Evolutionary conservation across 2,329 filamentous ascomycete species (phyloP), one percentile per base, ranked within the genome.

Genomic region (Aspergillus intermedius): DNA sequence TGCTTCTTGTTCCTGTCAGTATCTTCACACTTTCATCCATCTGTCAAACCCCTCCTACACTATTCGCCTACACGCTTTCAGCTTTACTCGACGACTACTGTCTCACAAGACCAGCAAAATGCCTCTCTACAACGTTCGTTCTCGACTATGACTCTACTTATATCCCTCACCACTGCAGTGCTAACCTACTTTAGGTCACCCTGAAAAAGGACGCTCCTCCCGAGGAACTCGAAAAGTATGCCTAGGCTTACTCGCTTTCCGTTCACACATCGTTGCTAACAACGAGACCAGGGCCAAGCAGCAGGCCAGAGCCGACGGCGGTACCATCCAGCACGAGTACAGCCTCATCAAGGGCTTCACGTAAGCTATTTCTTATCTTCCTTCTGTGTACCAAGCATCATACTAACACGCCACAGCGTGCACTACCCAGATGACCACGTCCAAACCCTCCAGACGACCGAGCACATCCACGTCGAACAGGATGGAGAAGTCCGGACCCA

Each of bases 261-360:
- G 22, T 30, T 21, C 22, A 28, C 32, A 25, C 15, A 19, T 12
- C 37, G 9, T 19, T 32, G 25, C 52, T 64, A 43, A 63, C 25
- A 15, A 34, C 9, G 13, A 22, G 42, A 12, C 30, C 60, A 90
- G 87, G 46, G 86, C 87, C 52, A 95, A 95, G 82, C 74, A 91
- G 67, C 74, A 84, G 50, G 87, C 84, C 59, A 73, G 68, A 51
- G 79, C 85, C 39, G 82, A 91, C 66, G 91, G 91, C 64, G 91
- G 90, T 66, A 82, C 81, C 70, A 93, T 97, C 73, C 81, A 74
- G 48, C 83, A 93, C 60, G 87, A 93, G 68, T 95, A 88, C 77
- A 84, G 74, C 52, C 73, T 95, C 60, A 90, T 95, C 79, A 94
- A 91, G 76, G 91, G 86, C 50, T 96, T 96, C 76, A 84, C 87